Evolutionary conservation across 148 eudicot genomes (phyloP).

Genomic region (Rhododendron vialii): DNA sequence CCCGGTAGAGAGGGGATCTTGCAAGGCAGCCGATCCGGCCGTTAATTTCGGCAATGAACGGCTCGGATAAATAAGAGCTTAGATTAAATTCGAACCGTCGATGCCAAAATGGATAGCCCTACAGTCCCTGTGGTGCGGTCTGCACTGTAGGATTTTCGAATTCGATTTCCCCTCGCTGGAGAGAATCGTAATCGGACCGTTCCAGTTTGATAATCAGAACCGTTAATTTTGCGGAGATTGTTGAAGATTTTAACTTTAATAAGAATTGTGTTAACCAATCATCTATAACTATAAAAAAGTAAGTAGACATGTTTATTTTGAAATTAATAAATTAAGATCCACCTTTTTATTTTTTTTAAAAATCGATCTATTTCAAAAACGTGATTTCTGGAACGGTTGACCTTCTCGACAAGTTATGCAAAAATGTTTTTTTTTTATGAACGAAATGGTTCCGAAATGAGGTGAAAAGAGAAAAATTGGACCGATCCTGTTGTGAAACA

Average conservation of each 20-base stretch:
- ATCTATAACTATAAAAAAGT: not conserved
- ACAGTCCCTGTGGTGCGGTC: too few species aligned
- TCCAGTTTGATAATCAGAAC: not conserved
- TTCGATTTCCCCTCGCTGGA: not conserved
- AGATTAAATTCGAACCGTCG: too few species aligned
- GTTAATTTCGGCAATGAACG: too few species aligned
- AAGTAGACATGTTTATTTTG: not conserved
- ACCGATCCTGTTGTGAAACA: not conserved
- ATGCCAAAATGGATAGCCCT: too few species aligned
- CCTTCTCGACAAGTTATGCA: not conserved
- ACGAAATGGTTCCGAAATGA: not conserved
- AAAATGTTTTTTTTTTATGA: not conserved
- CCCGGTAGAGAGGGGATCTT: too few species aligned
- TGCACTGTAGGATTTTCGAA: too few species aligned
- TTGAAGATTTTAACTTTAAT: too few species aligned
- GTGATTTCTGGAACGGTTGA: not conserved
- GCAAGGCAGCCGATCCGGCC: too few species aligned
- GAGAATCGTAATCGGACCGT: not conserved
- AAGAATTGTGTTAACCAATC: not conserved
- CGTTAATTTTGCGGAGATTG: not conserved
- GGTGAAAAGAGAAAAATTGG: not conserved
- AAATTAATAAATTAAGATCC: not conserved
- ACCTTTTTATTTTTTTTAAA: not conserved
- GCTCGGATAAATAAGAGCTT: too few species aligned
- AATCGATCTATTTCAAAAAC: not conserved